A percentile compares a stretch with the other conserved stretches of the same genome.
Conservation (phyloP, 139 green algal species). For the Micromonas pusilla region DNA sequence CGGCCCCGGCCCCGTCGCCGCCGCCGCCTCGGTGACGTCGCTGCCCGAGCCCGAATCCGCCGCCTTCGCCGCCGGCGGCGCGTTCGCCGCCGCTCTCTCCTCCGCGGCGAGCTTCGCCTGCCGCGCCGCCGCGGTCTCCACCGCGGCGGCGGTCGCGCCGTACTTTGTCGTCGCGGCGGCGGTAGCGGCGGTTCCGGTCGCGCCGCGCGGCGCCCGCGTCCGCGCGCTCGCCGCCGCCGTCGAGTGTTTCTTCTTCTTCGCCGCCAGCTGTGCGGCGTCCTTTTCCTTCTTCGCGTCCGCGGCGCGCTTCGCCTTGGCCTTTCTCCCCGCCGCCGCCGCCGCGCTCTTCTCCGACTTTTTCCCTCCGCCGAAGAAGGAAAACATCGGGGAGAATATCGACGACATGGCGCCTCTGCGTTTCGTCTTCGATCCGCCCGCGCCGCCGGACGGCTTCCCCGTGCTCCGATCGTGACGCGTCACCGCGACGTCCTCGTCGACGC, state of each 20-base stretch:
- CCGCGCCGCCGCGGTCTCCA: not conserved
- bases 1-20: too few species aligned
- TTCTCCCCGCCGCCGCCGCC: not conserved
- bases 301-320: not conserved
- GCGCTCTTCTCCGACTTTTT: not conserved
- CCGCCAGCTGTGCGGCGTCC: not conserved
- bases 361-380: conserved; percentile 12
- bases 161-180: not conserved
- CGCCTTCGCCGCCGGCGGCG: too few species aligned
- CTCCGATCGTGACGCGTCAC: too few species aligned
- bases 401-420: not conserved
- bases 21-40: too few species aligned
- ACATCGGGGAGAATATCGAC: conserved; percentile 30
- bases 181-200: not conserved
- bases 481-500: too few species aligned
- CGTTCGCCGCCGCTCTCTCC: not conserved
- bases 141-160: not conserved
- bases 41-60: too few species aligned
- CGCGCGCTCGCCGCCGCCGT: too few species aligned
- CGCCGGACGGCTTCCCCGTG: not conserved
- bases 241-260: not conserved
- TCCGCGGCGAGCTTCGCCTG: not conserved
- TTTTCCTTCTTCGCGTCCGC: not conserved
- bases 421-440: not conserved
- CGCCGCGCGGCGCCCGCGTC: too few species aligned